Base-by-base conservation (phyloP, 2,329 filamentous ascomycete genomes). In the Trichoderma endophyticum region DNA sequence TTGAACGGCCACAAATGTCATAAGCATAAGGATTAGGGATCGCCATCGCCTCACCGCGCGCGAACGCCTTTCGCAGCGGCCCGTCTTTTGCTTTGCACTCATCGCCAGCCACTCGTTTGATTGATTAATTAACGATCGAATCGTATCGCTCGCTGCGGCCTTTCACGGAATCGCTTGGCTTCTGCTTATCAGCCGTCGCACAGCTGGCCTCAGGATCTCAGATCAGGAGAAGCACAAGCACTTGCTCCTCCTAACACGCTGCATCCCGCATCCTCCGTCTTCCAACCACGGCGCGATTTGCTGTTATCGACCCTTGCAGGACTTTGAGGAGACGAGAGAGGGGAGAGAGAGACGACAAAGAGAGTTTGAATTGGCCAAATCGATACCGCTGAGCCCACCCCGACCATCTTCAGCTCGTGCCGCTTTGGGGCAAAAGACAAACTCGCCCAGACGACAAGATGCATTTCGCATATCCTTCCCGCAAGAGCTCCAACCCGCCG, bases 381-480 rank as follows among this genome's bases (percentile, higher is more conserved):
- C 36, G 54, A 68, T 21, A 30, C 15, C 18, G 34, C 34, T 36
- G 60, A 62, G n/a, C 30, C 21, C 34, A 21, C 32, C 21, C 59
- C 12, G 4, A 12, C 8, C 30, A 14, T 9, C 32, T 28, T 65
- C 15, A 32, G 12, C 18, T 63, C 34, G 63, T 61, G 36, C 28
- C 54, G 9, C 21, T 28, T 59, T 30, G 32, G 32, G 32, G 43
- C 11, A 26, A 48, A 21, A 26, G 48, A 39, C 6, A 54, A 61
- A 9, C 56, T 32, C 51, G 9, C 30, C 43, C 36, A 32, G 34
- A 30, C 57, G 75, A 73, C 78, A 85, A 77, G 76, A 96, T 97
- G 94, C 95, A 97, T 82, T 94, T 95, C 86, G 94, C 95, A 75
- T 91, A 97, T 77, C 94, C 94, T 70, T 89, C 93, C 78, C 92